These are phyloP conservation scores for Fusarium sp. DNA, from an alignment of 2,329 filamentous ascomycete species.

Conservation along the genomic window DNA sequence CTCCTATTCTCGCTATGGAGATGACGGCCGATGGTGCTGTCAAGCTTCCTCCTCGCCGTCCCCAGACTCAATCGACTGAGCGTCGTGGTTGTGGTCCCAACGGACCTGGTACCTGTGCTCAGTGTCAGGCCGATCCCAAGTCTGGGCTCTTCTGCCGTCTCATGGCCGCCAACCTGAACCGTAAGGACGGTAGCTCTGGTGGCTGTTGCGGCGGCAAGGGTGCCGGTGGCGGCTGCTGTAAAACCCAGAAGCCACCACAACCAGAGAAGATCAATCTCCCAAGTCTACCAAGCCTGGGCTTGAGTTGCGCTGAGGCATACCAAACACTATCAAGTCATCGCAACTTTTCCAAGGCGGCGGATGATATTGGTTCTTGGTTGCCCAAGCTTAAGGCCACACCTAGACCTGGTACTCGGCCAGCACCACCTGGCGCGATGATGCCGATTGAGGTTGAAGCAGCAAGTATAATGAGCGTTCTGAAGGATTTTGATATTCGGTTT, in stretches of 20 bases:
- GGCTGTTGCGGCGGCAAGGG: slow-evolving; percentile 73
- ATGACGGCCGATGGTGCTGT: slow-evolving; percentile 68
- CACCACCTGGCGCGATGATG: slow-evolving; percentile 53
- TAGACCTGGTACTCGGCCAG: slow-evolving; percentile 42
- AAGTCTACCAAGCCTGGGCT: slow-evolving; percentile 60
- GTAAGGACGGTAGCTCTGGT: slow-evolving; percentile 49
- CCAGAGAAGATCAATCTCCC: slow-evolving; percentile 48
- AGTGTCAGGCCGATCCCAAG: slow-evolving; percentile 80
- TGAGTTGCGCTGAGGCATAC: slow-evolving; percentile 81
- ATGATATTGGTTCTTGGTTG: slow-evolving; percentile 80
- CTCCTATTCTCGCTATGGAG: slow-evolving; percentile 63
- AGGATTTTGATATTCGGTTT: slow-evolving; percentile 82
- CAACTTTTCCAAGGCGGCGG: slow-evolving; percentile 76
- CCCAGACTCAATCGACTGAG: slow-evolving; percentile 44
- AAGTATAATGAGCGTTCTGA: slow-evolving; percentile 86
- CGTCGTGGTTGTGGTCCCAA: slow-evolving; percentile 65
- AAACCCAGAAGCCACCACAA: slow-evolving; percentile 46
- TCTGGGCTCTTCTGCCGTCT: slow-evolving; percentile 86
- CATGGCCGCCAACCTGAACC: slow-evolving; percentile 72
- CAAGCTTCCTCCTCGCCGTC: slow-evolving; percentile 62
- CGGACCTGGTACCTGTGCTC: slow-evolving; percentile 80
- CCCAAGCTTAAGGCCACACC: slow-evolving; percentile 74
- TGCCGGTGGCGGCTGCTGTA: slow-evolving; percentile 72
- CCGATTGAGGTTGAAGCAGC: slow-evolving; percentile 84
- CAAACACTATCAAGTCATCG: slow-evolving; percentile 81